A percentile compares a stretch with the other conserved stretches of the same genome.
Evolutionary conservation across 176 grass and related monocot genomes (phyloP).

Genomic region (Puya raimondii): DNA sequence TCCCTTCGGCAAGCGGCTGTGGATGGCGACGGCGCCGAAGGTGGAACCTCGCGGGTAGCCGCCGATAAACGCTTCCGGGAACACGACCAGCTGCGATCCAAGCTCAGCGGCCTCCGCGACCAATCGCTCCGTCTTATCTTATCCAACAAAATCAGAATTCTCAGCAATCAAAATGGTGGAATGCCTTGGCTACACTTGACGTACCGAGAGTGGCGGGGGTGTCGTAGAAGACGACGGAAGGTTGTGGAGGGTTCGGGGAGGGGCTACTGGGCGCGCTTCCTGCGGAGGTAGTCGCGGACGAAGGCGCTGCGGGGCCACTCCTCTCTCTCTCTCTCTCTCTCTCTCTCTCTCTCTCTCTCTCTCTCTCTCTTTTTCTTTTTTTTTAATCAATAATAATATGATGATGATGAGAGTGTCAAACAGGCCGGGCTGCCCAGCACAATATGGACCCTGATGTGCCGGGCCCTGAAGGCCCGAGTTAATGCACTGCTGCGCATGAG

Average conservation of each 20-base stretch:
- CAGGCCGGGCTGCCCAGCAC: no score
- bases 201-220: slow-evolving; percentile 63
- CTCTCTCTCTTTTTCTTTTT: no score
- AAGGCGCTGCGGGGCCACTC: slow-evolving; percentile 50
- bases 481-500: no score
- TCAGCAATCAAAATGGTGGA: not conserved
- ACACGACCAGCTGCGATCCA: slow-evolving; percentile 77
- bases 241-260: not conserved
- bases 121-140: slow-evolving; percentile 85
- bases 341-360: no score
- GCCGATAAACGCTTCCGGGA: slow-evolving; percentile 88
- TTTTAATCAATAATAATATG: no score
- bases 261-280: slow-evolving; percentile 37
- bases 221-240: slow-evolving; percentile 78
- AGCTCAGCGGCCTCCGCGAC: slow-evolving; percentile 66
- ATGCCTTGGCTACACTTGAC: not conserved
- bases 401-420: no score
- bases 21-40: slow-evolving; percentile 66
- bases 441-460: no score
- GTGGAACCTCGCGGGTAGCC: slow-evolving; percentile 83
- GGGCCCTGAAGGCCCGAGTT: no score
- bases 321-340: not conserved
- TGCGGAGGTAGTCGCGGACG: slow-evolving; percentile 39
- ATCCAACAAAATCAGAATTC: slow-evolving; percentile 7
- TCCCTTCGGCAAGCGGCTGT: slow-evolving; percentile 58